phyloP scores from a whole-genome alignment of 495 filamentous ascomycete genomes.

The Tuber umbilicatum region DNA sequence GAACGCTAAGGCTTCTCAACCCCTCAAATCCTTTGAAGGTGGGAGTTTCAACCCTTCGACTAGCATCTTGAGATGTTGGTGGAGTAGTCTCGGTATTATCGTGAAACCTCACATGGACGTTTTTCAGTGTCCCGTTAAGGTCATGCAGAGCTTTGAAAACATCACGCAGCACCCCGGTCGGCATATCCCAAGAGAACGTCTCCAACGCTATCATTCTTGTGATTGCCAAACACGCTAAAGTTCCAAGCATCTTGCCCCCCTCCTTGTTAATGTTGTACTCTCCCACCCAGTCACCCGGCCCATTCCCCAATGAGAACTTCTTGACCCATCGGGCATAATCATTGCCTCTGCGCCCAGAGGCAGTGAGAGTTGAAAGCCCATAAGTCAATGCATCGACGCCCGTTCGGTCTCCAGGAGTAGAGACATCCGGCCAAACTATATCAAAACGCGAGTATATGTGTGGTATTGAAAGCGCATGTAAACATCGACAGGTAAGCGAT shows the following conservation, averaged over 20 bases:
- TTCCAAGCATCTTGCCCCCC: slow-evolving; percentile 87
- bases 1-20: slow-evolving; percentile 69
- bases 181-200: slow-evolving; percentile 94
- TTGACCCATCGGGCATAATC: slow-evolving; percentile 78
- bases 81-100: slow-evolving; percentile 55
- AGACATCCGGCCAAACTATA: slow-evolving; percentile 83
- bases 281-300: slow-evolving; percentile 71
- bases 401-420: slow-evolving; percentile 57
- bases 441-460: slow-evolving; percentile 86
- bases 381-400: slow-evolving; percentile 90
- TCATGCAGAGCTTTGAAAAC: slow-evolving; percentile 69
- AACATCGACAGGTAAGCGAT: slow-evolving; percentile 74
- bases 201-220: slow-evolving; percentile 84
- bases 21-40: slow-evolving; percentile 79
- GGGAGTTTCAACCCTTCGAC: slow-evolving; percentile 62
- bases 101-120: slow-evolving; percentile 85
- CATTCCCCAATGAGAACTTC: slow-evolving; percentile 88
- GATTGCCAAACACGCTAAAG: slow-evolving; percentile 77
- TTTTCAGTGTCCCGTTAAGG: slow-evolving; percentile 57
- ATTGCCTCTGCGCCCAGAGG: slow-evolving; percentile 53
- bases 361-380: slow-evolving; percentile 69
- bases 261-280: slow-evolving; percentile 87
- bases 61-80: slow-evolving; percentile 39
- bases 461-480: slow-evolving; percentile 73
- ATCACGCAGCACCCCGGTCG: slow-evolving; percentile 78